Evolutionary conservation across 768 basidiomycete genomes (phyloP), one percentile per base, ranked within the genome.

Genomic region (Mycena vitilis): DNA sequence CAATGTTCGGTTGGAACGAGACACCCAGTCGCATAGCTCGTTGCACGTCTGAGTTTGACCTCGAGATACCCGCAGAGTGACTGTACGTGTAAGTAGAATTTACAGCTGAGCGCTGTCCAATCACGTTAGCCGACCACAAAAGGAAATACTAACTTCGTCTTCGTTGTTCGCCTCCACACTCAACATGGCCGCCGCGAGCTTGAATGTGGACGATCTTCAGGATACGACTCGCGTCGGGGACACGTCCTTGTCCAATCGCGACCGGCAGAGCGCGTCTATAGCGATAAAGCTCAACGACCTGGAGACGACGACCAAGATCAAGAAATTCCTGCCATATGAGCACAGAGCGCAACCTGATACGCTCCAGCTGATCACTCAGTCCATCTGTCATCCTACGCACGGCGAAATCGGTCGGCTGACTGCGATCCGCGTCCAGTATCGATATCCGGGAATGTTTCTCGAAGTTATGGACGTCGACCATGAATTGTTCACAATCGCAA

Each of bases 381-480:
- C 66, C 30, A 45, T 67, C 18, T 49, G 16, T 4, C 66, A 67
- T 48, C 52, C 60, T 6, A 36, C 30, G 9, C 37, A 57, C 54
- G 42, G 37, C 12, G 48, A 67, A 57, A 62, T 62, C 7, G 66
- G 53, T 15, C 7, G 11, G 15, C 11, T 67, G 23, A 53, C 60
- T 2, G 60, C 66, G 1, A 20, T 62, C 37, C 54, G 36, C 9
- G 36, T 67, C n/a, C 53, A 37, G 3, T 18, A 30, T 15, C 60
- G 54, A 18, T 56, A 54, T 23, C 11, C 37, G 1, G 53, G 60
- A 11, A 20, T 49, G 5, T 67, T 67, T 18, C 20, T 67, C 38
- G 66, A 67, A 23, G 55, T 62, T 0, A 67, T 62, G 60, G 60
- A 67, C 30, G 38, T 62, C 7, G 66, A 67, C 23, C 23, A 22